Percentiles rank a stretch among this genome's conserved stretches.
Evolutionary conservation across 306 rosid genomes (phyloP).

Genomic region (Trichosanthes cucumerina): DNA sequence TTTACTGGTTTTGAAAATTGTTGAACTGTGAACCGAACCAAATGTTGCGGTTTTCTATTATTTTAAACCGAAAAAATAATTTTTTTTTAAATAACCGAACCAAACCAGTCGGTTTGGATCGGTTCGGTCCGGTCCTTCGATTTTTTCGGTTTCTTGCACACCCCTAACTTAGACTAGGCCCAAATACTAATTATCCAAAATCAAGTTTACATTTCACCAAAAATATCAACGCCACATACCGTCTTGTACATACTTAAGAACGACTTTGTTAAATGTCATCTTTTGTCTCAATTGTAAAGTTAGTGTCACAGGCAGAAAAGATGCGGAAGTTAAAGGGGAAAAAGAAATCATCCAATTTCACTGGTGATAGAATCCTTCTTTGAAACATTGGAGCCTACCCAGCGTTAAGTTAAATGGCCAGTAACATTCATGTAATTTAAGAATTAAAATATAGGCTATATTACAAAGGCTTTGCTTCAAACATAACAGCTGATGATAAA

Average conservation of each 20-base stretch:
- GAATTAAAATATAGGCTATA: slow-evolving; percentile 10
- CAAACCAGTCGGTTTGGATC: too few relatives aligned
- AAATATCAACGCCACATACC: neutral
- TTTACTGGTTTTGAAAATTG: too few relatives aligned
- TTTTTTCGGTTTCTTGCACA: too few relatives aligned
- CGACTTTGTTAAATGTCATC: neutral
- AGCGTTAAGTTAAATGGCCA: neutral
- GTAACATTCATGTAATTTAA: neutral
- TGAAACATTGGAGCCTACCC: neutral
- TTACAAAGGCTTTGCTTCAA: slow-evolving; percentile 44
- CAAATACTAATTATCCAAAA: too few relatives aligned
- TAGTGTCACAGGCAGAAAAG: neutral
- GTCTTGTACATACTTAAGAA: neutral
- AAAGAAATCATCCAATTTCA: neutral
- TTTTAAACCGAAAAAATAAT: too few relatives aligned
- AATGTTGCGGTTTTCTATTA: too few relatives aligned
- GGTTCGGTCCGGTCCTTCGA: too few relatives aligned
- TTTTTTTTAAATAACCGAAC: too few relatives aligned
- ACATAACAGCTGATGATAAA: slow-evolving; percentile 32
- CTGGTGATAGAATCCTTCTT: neutral
- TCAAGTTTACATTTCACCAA: too few relatives aligned
- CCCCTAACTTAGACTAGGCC: too few relatives aligned
- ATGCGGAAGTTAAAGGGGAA: neutral
- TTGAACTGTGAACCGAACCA: too few relatives aligned
- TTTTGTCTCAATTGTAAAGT: neutral